Percentiles rank a stretch among this genome's conserved stretches.
phyloP scores from a whole-genome alignment of 495 filamentous ascomycete genomes.

The Sordaria brevicollis region DNA sequence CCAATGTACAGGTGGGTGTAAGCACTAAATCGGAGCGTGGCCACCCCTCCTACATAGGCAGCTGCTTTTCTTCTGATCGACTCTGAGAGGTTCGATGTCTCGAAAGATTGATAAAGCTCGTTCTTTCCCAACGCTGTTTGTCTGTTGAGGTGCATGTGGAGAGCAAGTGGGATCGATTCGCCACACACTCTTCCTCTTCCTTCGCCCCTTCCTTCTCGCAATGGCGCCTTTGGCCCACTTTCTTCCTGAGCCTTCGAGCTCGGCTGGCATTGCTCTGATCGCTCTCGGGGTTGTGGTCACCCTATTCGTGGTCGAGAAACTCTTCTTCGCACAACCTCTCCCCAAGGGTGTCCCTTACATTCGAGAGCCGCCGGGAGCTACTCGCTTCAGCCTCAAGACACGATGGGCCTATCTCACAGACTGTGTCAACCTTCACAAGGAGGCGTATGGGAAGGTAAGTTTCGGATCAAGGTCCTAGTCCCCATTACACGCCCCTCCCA shows the following conservation, averaged over 20 bases:
- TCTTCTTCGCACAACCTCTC: slow-evolving; percentile 11
- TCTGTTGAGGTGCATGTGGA: not conserved
- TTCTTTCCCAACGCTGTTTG: not conserved
- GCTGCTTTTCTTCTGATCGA: too few relatives aligned
- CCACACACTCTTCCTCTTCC: too few relatives aligned
- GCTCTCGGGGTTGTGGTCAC: not conserved
- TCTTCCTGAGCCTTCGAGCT: not conserved
- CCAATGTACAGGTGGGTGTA: not conserved
- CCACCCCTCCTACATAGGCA: not conserved
- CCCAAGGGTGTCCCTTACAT: slow-evolving; percentile 13
- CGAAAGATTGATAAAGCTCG: not conserved
- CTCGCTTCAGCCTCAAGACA: slow-evolving; percentile 13
- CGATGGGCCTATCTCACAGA: slow-evolving; percentile 3
- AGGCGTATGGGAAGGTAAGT: slow-evolving; percentile 20
- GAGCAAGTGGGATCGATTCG: not conserved
- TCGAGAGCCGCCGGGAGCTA: slow-evolving; percentile 9
- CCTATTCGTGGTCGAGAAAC: not conserved
- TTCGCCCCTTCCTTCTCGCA: not conserved
- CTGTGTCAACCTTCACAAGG: slow-evolving; percentile 10
- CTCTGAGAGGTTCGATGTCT: too few relatives aligned
- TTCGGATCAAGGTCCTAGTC: not conserved
- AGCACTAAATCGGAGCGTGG: not conserved
- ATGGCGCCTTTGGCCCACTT: not conserved
- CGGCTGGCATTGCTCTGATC: not conserved
- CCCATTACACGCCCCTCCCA: too few relatives aligned